Evolutionary conservation across 805 yeast genomes (phyloP).

Genomic region (Kodamaea jinghongensis): DNA sequence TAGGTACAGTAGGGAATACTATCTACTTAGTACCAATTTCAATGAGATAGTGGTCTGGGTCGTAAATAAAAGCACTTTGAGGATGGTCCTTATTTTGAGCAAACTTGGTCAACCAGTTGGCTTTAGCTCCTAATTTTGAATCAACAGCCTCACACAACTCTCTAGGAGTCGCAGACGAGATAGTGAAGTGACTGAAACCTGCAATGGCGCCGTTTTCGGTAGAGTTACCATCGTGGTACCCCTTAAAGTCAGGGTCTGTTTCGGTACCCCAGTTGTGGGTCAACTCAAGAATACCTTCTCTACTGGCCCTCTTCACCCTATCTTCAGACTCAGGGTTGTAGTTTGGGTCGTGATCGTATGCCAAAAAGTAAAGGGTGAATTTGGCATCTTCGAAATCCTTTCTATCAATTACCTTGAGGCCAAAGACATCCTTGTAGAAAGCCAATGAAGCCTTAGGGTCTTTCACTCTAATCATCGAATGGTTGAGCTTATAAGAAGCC

Average conservation of each 20-base stretch:
- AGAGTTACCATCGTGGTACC: slow-evolving; percentile 78
- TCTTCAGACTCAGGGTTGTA: slow-evolving; percentile 44
- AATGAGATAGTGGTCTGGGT: slow-evolving; percentile 7
- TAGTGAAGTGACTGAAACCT: slow-evolving; percentile 86
- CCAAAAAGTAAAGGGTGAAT: slow-evolving; percentile 84
- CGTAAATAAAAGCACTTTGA: slow-evolving; percentile 55
- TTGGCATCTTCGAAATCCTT: slow-evolving; percentile 62
- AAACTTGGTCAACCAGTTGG: slow-evolving; percentile 57
- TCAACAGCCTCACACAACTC: slow-evolving; percentile 53
- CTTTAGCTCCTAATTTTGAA: slow-evolving; percentile 37
- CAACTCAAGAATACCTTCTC: slow-evolving; percentile 79
- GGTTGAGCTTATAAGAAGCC: slow-evolving; percentile 62
- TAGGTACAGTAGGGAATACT: no score
- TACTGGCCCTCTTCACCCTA: slow-evolving; percentile 30
- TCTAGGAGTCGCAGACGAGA: slow-evolving; percentile 58
- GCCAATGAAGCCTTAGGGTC: slow-evolving; percentile 74
- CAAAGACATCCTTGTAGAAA: slow-evolving; percentile 77
- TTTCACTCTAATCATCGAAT: slow-evolving; percentile 88
- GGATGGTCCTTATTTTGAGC: slow-evolving; percentile 52
- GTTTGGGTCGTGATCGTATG: slow-evolving; percentile 52
- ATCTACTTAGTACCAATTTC: slow-evolving; percentile 2
- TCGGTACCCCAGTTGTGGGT: slow-evolving; percentile 98
- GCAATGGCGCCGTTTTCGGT: slow-evolving; percentile 54
- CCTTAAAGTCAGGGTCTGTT: slow-evolving; percentile 60
- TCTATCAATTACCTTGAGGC: slow-evolving; percentile 68